phyloP scores from a whole-genome alignment of 2,329 filamentous ascomycete genomes.

The Fusarium humuli region DNA sequence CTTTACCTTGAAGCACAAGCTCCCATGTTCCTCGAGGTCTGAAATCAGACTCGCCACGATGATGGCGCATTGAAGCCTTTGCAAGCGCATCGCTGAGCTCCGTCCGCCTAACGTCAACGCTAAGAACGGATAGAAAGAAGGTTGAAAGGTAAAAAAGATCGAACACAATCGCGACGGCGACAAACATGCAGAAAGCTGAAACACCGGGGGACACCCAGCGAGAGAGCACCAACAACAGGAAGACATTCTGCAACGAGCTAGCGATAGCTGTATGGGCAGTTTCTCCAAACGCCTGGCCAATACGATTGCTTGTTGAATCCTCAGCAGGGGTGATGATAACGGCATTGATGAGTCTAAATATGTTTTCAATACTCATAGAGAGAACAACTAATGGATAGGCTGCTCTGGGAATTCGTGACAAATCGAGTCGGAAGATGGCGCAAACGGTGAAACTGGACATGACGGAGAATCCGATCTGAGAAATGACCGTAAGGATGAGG shows the following conservation, averaged over 20 bases:
- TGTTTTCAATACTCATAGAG: conserved; percentile 81
- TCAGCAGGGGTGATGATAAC: conserved; percentile 78
- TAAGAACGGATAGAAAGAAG: conserved; percentile 83
- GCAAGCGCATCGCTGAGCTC: conserved; percentile 80
- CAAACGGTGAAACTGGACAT: conserved; percentile 85
- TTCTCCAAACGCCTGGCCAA: conserved; percentile 79
- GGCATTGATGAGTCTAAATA: conserved; percentile 81
- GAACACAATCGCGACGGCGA: conserved; percentile 78
- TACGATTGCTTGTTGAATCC: conserved; percentile 74
- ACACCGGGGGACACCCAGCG: conserved; percentile 76
- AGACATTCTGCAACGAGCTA: conserved; percentile 75
- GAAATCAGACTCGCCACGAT: conserved; percentile 44
- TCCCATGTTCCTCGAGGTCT: conserved; percentile 61
- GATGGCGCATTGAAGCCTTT: conserved; percentile 62
- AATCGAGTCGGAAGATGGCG: conserved; percentile 78
- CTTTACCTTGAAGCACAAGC: conserved; percentile 71
- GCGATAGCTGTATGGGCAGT: conserved; percentile 77
- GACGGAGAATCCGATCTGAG: conserved; percentile 77
- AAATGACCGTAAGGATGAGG: conserved; percentile 75
- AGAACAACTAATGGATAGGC: conserved; percentile 83
- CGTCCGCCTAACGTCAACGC: conserved; percentile 80
- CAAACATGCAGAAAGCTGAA: conserved; percentile 80
- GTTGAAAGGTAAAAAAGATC: conserved; percentile 84
- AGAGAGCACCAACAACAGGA: conserved; percentile 74
- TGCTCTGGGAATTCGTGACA: conserved; percentile 79